phyloP scores from a whole-genome alignment of 1,139 yeast species.

The Protomyces arabidopsidicola region DNA sequence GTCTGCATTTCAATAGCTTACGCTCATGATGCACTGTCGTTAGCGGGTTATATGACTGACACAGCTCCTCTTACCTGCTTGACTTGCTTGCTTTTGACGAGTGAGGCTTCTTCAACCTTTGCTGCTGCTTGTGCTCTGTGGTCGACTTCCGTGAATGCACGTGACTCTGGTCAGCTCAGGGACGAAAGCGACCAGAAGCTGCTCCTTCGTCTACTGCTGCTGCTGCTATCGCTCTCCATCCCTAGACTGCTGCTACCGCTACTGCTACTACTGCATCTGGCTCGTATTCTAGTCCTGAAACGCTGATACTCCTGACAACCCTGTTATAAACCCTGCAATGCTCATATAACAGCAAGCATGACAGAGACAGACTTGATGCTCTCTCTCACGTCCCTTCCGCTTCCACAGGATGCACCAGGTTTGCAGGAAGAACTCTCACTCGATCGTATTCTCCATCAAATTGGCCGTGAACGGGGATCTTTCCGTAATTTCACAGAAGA shows the following conservation, averaged over 20 bases:
- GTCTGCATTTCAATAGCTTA: not conserved
- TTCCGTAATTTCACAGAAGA: conserved; percentile 55
- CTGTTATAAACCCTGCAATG: not conserved
- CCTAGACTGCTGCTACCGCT: too few relatives aligned
- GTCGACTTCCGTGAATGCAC: not conserved
- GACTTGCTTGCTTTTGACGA: too few relatives aligned
- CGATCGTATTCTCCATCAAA: conserved; percentile 40
- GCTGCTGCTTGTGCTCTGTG: too few relatives aligned
- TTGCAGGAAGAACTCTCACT: not conserved
- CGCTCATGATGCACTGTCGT: not conserved
- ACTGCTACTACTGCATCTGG: too few relatives aligned
- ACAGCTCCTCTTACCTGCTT: too few relatives aligned
- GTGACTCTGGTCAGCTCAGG: not conserved
- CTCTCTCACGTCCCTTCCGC: not conserved
- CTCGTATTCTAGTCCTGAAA: too few relatives aligned
- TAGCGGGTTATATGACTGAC: too few relatives aligned
- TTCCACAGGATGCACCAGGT: not conserved
- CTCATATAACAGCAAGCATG: not conserved
- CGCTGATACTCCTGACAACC: too few relatives aligned
- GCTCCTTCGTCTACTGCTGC: too few relatives aligned
- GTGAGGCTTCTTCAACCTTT: too few relatives aligned
- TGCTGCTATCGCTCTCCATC: too few relatives aligned
- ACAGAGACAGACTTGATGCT: not conserved
- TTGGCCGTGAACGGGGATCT: conserved; percentile 48
- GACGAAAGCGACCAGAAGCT: too few relatives aligned